Percentiles rank a stretch among this genome's conserved stretches.
Evolutionary conservation across 2,329 filamentous ascomycete genomes (phyloP).

Genomic region (Cladophialophora immunda): DNA sequence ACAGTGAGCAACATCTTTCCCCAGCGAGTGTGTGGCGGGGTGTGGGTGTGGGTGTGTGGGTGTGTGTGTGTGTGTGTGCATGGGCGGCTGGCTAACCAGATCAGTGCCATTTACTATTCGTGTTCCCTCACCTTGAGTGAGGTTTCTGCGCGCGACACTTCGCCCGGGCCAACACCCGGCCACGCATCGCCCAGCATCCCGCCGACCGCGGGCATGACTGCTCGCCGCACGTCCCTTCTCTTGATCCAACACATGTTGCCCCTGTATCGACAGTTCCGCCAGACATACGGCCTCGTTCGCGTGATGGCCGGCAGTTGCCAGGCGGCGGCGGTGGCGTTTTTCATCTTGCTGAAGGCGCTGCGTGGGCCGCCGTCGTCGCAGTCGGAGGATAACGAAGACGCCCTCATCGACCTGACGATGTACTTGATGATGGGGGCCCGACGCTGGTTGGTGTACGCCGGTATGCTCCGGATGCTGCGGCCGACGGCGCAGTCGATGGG

Average conservation of each 20-base stretch:
- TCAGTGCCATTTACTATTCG: constrained; percentile 13
- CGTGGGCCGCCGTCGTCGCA: constrained; percentile 2
- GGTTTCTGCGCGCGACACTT: constrained; percentile 7
- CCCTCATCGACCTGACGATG: constrained; percentile 12
- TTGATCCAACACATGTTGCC: constrained; percentile 13
- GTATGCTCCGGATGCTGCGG: constrained; percentile 11
- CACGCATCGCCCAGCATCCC: not conserved
- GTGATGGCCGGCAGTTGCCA: constrained; percentile 22
- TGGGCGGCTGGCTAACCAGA: not conserved
- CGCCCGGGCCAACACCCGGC: not conserved
- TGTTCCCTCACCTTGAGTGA: constrained; percentile 16
- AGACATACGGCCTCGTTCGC: constrained; percentile 11
- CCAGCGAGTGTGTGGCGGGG: not conserved
- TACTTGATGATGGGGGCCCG: constrained; percentile 16
- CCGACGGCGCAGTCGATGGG: constrained; percentile 18
- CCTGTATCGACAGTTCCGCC: constrained; percentile 11
- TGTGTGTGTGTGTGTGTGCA: not conserved
- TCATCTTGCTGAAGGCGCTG: constrained; percentile 12
- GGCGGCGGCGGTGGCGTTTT: constrained; percentile 12
- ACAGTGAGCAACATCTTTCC: constrained; percentile 10
- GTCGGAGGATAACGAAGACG: constrained; percentile 14
- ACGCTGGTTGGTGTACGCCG: constrained; percentile 16
- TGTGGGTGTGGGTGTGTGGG: not conserved
- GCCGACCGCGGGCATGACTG: not conserved
- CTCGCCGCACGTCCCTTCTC: constrained; percentile 18